Conservation (phyloP, 2,329 filamentous ascomycete species). For the Scytalidium sp. region DNA sequence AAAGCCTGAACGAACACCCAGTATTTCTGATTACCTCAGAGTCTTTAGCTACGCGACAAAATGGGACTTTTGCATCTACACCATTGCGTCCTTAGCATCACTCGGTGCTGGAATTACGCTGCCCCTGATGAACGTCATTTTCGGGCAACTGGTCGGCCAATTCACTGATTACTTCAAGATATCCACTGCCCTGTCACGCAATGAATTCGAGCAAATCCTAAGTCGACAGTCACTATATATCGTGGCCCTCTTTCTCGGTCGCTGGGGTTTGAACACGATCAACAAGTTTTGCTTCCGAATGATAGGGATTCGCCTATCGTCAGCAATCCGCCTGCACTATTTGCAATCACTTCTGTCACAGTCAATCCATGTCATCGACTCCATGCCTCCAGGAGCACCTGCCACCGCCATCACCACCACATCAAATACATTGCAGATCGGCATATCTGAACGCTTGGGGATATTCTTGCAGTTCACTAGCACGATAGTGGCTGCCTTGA, state of each 20-base stretch:
- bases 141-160: conserved; percentile 41
- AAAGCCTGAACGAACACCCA: neutral
- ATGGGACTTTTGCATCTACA: conserved; percentile 29
- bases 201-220: conserved; percentile 34
- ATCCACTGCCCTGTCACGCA: neutral
- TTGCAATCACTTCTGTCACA: conserved; percentile 61
- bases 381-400: conserved; percentile 59
- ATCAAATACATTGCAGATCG: conserved; percentile 58
- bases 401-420: conserved; percentile 64
- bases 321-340: conserved; percentile 60
- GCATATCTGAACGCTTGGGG: conserved; percentile 60
- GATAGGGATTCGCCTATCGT: conserved; percentile 58
- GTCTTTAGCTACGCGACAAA: conserved; percentile 52
- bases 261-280: conserved; percentile 40
- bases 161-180: neutral
- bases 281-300: conserved; percentile 56
- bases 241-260: conserved; percentile 63
- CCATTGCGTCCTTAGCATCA: conserved; percentile 41
- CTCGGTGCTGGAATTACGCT: conserved; percentile 51
- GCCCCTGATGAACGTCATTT: conserved; percentile 56
- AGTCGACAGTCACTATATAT: conserved; percentile 51
- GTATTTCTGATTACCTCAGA: neutral
- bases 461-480: conserved; percentile 52
- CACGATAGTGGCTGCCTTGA: conserved; percentile 49
- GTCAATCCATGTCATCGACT: conserved; percentile 65